Percentiles rank a stretch among this genome's conserved stretches.
These are phyloP conservation scores for Zygosaccharomyces pseudobailii DNA, from an alignment of 1,139 yeast species.

Conservation along the genomic window DNA sequence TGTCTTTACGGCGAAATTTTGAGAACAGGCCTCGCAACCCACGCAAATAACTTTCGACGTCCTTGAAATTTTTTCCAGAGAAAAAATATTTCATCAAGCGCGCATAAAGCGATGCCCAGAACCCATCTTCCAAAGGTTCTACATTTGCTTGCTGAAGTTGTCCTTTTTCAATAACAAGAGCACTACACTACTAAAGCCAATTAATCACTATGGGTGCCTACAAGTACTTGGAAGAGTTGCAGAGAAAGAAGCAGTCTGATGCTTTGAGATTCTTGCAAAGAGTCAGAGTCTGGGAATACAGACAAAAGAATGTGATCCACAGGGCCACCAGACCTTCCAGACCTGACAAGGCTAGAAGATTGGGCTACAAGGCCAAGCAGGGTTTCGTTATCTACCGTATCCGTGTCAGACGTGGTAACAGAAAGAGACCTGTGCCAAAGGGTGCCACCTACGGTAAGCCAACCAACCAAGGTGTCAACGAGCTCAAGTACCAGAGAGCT, in stretches of 20 bases:
- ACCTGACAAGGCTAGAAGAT: constrained; percentile 99
- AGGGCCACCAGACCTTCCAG: constrained; percentile 98
- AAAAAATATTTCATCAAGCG: not conserved
- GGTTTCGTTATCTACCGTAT: constrained; percentile 97
- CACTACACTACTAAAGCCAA: not conserved
- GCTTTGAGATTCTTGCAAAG: constrained; percentile 97
- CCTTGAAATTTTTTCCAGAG: not conserved
- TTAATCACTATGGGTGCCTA: constrained; percentile 88
- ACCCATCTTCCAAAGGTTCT: not conserved
- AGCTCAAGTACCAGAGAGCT: constrained; percentile 98
- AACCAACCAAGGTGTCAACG: constrained; percentile 99
- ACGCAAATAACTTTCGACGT: not conserved
- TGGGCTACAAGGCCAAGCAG: constrained; percentile 99
- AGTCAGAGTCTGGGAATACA: constrained; percentile 99
- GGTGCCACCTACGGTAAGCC: constrained; percentile 99
- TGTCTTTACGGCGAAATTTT: not conserved
- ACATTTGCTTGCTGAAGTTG: not conserved
- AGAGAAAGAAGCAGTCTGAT: constrained; percentile 99
- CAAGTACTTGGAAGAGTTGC: constrained; percentile 98
- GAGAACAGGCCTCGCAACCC: constrained; percentile 1
- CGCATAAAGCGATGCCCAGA: constrained; percentile 2
- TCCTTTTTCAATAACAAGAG: not conserved
- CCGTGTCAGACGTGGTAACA: constrained; percentile 99
- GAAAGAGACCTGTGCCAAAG: constrained; percentile 99
- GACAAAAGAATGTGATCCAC: constrained; percentile 98